phyloP scores from a whole-genome alignment of 2,329 filamentous ascomycete genomes.

The Beauveria caledonica region DNA sequence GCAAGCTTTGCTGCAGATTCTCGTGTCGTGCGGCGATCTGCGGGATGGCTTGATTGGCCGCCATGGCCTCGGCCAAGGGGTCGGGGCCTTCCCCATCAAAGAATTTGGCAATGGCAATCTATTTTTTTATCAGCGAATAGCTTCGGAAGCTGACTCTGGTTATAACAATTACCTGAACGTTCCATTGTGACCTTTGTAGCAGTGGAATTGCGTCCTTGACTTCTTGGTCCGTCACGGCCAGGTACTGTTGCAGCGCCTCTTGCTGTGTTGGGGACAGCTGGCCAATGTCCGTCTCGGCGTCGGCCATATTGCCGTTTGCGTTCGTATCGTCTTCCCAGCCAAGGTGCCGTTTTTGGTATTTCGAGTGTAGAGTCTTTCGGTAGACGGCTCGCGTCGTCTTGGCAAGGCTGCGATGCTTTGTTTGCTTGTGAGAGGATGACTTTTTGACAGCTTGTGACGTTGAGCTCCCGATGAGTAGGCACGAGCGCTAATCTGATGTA shows the following conservation, averaged over 20 bases:
- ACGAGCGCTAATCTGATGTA: constrained; percentile 1
- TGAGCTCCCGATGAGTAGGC: not conserved
- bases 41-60: constrained; percentile 50
- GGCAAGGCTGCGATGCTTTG: not conserved
- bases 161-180: constrained; percentile 59
- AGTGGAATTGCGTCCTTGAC: constrained; percentile 67
- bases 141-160: too few species aligned
- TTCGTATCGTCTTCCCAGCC: not conserved
- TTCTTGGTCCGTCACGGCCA: constrained; percentile 78
- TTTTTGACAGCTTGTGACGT: not conserved
- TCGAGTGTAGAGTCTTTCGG: not conserved
- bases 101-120: constrained; percentile 96
- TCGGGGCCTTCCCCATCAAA: constrained; percentile 92
- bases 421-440: not conserved
- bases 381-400: not conserved
- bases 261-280: constrained; percentile 72
- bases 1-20: constrained; percentile 59
- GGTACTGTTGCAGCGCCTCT: constrained; percentile 79
- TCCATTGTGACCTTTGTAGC: constrained; percentile 86
- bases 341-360: not conserved
- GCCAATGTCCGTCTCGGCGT: constrained; percentile 43
- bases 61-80: constrained; percentile 66
- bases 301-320: constrained; percentile 22
- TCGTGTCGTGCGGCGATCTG: constrained; percentile 59
- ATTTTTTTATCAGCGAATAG: constrained; percentile 3